Conservation (phyloP, 75 land plant genomes). For the Pinus taeda region DNA sequence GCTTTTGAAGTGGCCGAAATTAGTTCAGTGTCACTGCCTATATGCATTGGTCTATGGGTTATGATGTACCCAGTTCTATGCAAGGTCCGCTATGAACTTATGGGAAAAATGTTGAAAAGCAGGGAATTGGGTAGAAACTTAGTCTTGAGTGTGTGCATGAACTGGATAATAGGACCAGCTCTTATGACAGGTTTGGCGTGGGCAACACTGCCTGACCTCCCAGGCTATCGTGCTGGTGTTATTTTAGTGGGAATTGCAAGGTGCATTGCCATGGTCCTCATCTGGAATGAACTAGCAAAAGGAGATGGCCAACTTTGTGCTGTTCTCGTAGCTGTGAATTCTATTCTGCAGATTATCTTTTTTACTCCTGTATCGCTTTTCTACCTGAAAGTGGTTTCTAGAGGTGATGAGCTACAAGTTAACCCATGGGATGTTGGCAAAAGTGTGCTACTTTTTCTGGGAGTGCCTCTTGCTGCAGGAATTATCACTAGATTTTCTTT, state of each 20-base stretch:
- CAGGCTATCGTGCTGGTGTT: constrained; percentile 33
- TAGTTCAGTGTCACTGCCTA: constrained; percentile 36
- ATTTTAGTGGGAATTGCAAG: constrained; percentile 45
- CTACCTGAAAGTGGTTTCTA: constrained; percentile 36
- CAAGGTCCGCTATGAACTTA: constrained; percentile 31
- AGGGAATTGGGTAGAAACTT: constrained; percentile 11
- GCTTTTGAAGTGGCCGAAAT: constrained; percentile 22
- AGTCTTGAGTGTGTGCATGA: constrained; percentile 20
- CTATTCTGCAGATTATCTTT: constrained; percentile 31
- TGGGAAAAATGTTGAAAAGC: constrained; percentile 1
- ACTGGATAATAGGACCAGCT: constrained; percentile 40
- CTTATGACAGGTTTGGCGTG: constrained; percentile 46
- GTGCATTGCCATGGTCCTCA: constrained; percentile 49
- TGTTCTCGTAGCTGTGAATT: constrained; percentile 38
- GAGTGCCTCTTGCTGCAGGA: constrained; percentile 34
- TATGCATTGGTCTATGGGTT: constrained; percentile 41
- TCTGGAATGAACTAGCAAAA: constrained; percentile 46
- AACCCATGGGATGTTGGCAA: constrained; percentile 33
- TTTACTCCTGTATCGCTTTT: constrained; percentile 36
- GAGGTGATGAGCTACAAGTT: constrained; percentile 22
- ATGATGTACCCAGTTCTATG: constrained; percentile 49
- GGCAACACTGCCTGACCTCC: constrained; percentile 48
- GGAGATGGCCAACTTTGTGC: constrained; percentile 37
- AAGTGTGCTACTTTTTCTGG: constrained; percentile 39
- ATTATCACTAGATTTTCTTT: constrained; percentile 23